Conservation (phyloP, 2,329 filamentous ascomycete genomes). For the Ambrosiella beaveri region DNA sequence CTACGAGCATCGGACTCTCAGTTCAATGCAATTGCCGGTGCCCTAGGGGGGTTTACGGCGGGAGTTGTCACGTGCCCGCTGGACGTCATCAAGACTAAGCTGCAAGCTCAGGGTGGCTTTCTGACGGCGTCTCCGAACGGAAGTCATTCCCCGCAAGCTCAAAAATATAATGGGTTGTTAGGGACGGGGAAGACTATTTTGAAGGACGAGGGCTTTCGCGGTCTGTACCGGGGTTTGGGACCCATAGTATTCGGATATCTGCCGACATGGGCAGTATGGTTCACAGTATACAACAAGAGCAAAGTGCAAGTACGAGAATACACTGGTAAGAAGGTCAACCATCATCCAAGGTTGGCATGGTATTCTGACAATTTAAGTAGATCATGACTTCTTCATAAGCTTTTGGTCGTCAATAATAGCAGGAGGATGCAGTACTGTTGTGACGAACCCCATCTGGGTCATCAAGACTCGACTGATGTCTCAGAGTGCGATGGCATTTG, state of each 20-base stretch:
- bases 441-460: conserved; percentile 97
- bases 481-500: conserved; percentile 40
- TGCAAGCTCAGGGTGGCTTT: conserved; percentile 89
- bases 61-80: conserved; percentile 91
- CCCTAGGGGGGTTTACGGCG: conserved; percentile 77
- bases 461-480: conserved; percentile 98
- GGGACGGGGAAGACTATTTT: conserved; percentile 78
- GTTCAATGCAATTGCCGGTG: conserved; percentile 75
- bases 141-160: conserved; percentile 31
- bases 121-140: conserved; percentile 20
- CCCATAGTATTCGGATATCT: conserved; percentile 92
- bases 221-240: conserved; percentile 82
- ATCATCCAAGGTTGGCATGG: neutral
- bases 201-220: conserved; percentile 70
- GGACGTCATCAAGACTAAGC: conserved; percentile 97
- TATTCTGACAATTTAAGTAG: conserved; percentile 6
- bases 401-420: conserved; percentile 83
- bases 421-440: conserved; percentile 80
- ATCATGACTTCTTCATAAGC: conserved; percentile 38
- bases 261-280: conserved; percentile 96
- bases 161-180: conserved; percentile 68
- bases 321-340: conserved; percentile 31
- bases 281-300: conserved; percentile 86
- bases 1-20: conserved; percentile 39
- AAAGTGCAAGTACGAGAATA: conserved; percentile 55